Conservation (phyloP, 1,284 basidiomycete species). For the Trichosporon inkin region DNA sequence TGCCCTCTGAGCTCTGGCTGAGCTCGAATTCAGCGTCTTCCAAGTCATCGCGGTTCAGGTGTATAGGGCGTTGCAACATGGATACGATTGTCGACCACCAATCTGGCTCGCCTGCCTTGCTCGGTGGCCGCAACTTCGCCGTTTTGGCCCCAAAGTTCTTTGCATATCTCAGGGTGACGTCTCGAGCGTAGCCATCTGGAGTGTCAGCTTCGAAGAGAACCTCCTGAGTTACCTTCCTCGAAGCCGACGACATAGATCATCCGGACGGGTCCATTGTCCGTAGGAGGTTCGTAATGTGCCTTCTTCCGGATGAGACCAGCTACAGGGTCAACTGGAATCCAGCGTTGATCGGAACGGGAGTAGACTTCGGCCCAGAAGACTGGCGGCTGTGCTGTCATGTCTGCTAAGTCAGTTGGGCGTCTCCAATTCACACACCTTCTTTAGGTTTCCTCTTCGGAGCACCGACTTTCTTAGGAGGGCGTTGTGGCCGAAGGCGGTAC, state of each 20-base stretch:
- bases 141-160: slow-evolving; percentile 78
- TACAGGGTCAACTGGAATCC: slow-evolving; percentile 90
- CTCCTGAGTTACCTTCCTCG: slow-evolving; percentile 93
- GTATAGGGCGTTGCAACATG: slow-evolving; percentile 66
- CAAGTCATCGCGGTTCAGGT: slow-evolving; percentile 83
- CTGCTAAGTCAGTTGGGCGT: slow-evolving; percentile 19
- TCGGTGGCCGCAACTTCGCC: slow-evolving; percentile 68
- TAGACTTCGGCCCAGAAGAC: slow-evolving; percentile 98
- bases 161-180: slow-evolving; percentile 61
- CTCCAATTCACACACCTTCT: slow-evolving; percentile 24
- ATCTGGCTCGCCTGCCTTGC: slow-evolving; percentile 59
- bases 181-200: slow-evolving; percentile 55
- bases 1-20: slow-evolving; percentile 76
- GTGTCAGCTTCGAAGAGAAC: too few species aligned
- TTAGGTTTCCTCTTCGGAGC: slow-evolving; percentile 31
- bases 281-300: slow-evolving; percentile 72
- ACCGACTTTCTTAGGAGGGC: slow-evolving; percentile 29
- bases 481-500: slow-evolving; percentile 35
- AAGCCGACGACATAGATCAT: slow-evolving; percentile 91
- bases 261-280: slow-evolving; percentile 63
- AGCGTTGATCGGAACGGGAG: slow-evolving; percentile 81
- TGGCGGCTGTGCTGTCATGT: slow-evolving; percentile 59
- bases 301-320: slow-evolving; percentile 73
- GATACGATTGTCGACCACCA: slow-evolving; percentile 79
- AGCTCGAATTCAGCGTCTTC: slow-evolving; percentile 89